These are phyloP conservation scores for Parasarocladium wereldwijsianum DNA, from an alignment of 2,329 filamentous ascomycete species.

Conservation along the genomic window DNA sequence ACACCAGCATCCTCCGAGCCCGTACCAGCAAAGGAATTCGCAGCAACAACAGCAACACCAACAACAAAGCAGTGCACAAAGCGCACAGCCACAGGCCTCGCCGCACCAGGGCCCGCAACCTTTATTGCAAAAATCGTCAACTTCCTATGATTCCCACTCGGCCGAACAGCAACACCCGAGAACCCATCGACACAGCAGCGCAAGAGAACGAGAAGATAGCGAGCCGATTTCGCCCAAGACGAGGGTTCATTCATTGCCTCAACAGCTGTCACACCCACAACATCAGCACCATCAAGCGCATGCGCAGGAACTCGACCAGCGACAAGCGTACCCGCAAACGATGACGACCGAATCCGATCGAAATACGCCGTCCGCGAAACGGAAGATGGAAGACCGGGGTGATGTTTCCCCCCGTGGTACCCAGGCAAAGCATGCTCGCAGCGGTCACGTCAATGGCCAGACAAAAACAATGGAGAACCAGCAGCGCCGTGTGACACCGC, in stretches of 20 bases:
- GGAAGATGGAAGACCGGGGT: conserved; percentile 23
- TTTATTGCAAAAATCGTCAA: conserved; percentile 24
- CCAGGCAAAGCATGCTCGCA: conserved; percentile 31
- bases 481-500: no score
- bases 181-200: conserved; percentile 16
- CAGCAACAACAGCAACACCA: conserved; percentile 8
- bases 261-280: neutral
- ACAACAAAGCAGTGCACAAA: conserved; percentile 9
- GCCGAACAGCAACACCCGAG: conserved; percentile 33
- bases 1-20: conserved; percentile 31
- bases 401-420: conserved; percentile 33
- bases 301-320: conserved; percentile 13
- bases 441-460: conserved; percentile 32
- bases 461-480: no score
- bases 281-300: conserved; percentile 2
- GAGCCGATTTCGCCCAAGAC: conserved; percentile 71
- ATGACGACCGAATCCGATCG: conserved; percentile 16
- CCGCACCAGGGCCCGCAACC: conserved; percentile 20
- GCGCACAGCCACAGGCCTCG: conserved; percentile 12
- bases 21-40: conserved; percentile 38
- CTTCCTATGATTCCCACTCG: conserved; percentile 27
- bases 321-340: conserved; percentile 10
- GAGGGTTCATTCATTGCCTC: conserved; percentile 21
- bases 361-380: conserved; percentile 22
- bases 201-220: conserved; percentile 52